Evolutionary conservation across 169 alveolate species (phyloP).

Genomic region (Eimeria acervulina): DNA sequence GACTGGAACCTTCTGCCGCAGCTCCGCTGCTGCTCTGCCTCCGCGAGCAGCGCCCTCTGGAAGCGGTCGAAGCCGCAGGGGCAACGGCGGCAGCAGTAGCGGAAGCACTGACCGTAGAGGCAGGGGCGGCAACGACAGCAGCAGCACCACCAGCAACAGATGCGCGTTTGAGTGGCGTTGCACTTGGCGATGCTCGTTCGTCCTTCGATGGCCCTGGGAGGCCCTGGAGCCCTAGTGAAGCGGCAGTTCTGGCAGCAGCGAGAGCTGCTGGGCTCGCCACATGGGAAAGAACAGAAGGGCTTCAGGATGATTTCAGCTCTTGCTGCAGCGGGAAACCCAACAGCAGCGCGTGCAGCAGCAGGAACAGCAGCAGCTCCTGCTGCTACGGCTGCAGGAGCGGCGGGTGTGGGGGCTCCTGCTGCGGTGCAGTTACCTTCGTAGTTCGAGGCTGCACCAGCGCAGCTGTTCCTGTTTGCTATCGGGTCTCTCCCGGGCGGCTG

Average conservation of each 20-base stretch:
- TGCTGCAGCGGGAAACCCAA: not conserved
- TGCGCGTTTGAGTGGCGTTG: not conserved
- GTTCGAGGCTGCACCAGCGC: constrained; percentile 50
- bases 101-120: too few relatives aligned
- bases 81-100: constrained; percentile 2
- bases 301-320: not conserved
- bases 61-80: constrained; percentile 46
- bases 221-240: constrained; percentile 51
- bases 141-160: not conserved
- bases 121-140: not conserved
- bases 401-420: not conserved
- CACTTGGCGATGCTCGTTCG: not conserved
- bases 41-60: constrained; percentile 32
- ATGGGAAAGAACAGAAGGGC: constrained; percentile 1
- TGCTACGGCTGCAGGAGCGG: constrained; percentile 15
- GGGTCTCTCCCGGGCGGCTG: constrained; percentile 37
- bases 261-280: constrained; percentile 39
- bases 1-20: constrained; percentile 65
- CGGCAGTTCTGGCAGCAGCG: constrained; percentile 66
- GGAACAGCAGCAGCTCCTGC: constrained; percentile 3
- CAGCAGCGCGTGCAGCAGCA: not conserved
- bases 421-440: not conserved
- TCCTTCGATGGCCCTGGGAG: not conserved
- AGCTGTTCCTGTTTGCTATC: constrained; percentile 39
- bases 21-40: constrained; percentile 59